A percentile compares a stretch with the other conserved stretches of the same genome.
Conservation (phyloP, 257 asterid genomes). For the Solanum rostratum region DNA sequence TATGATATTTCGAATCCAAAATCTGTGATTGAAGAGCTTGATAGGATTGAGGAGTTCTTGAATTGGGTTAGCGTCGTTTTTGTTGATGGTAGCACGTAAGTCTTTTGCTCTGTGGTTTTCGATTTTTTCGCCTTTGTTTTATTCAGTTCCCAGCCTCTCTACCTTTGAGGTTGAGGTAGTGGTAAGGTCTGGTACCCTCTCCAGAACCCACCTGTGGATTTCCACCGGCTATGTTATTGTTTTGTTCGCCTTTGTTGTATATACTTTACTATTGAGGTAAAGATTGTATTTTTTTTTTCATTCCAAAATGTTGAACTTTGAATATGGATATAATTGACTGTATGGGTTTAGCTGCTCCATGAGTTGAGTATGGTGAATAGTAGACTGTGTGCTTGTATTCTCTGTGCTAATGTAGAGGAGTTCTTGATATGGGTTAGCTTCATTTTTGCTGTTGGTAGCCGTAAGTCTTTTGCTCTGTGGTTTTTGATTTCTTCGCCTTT, state of each 20-base stretch:
- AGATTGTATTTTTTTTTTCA: not conserved
- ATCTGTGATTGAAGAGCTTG: slow-evolving; percentile 85
- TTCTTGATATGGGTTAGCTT: slow-evolving; percentile 75
- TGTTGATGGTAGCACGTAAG: slow-evolving; percentile 83
- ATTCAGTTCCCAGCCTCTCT: too few species aligned
- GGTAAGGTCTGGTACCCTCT: too few species aligned
- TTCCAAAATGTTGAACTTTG: not conserved
- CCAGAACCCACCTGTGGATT: too few species aligned
- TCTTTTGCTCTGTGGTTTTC: not conserved
- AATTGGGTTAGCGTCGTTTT: slow-evolving; percentile 94
- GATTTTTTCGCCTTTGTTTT: too few species aligned
- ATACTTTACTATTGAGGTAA: not conserved
- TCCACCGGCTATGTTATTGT: too few species aligned
- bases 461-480: slow-evolving; percentile 33
- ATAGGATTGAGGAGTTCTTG: slow-evolving; percentile 94
- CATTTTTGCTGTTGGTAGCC: slow-evolving; percentile 82
- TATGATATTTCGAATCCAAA: slow-evolving; percentile 47
- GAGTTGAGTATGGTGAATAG: not conserved
- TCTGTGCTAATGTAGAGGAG: not conserved
- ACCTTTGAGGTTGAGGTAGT: too few species aligned
- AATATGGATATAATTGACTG: not conserved
- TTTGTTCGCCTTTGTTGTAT: too few species aligned
- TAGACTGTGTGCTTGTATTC: not conserved
- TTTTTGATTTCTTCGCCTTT: not conserved
- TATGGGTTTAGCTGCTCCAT: not conserved